Base-by-base conservation (phyloP, 441 rosid species). In the Populus tomentosa region DNA sequence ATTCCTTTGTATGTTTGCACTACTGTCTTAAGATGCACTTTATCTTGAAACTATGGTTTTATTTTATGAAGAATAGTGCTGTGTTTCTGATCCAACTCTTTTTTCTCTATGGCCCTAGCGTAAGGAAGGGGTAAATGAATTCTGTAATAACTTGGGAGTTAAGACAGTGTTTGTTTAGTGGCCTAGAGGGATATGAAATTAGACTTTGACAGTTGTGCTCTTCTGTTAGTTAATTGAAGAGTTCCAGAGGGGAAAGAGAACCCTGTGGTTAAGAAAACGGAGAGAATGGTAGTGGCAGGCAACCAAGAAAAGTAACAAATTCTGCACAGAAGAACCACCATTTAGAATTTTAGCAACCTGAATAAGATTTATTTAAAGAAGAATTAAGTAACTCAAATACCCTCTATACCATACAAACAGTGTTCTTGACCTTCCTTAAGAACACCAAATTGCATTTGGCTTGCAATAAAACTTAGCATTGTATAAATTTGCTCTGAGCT, bases 401-500 rank as follows among this genome's bases (percentile, higher is more conserved):
- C 24, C 64, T 59, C 10, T 59, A 59, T 59, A 9, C 13, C 11
- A 21, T 3, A 3, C 26, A 61, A 42, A 68, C 8, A 24, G 67
- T 53, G 21, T 20, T 80, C 85, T 79, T 66, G 82, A 30, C 74
- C 72, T 75, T 80, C 75, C 33, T 70, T 30, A 20, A 77, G 75
- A 74, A 75, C 84, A 75, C 67, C 72, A 23, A 59, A 80, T 80
- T 85, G 84, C 84, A 88, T 88, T 84, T 90, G 88, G 81, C 78
- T 77, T 33, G 79, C 72, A 79, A 81, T 71, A 35, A 88, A 80
- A 61, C 80, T 69, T 67, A 91, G 73, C 83, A 87, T 86, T 75
- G 8, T 56, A 74, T 87, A 87, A 64, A 89, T 89, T 9, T 85
- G 72, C 28, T 79, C 83, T 1, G 85, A 78, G 53, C 74, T 46